phyloP scores from a whole-genome alignment of 805 yeast genomes.

The Pichia scutulata region DNA sequence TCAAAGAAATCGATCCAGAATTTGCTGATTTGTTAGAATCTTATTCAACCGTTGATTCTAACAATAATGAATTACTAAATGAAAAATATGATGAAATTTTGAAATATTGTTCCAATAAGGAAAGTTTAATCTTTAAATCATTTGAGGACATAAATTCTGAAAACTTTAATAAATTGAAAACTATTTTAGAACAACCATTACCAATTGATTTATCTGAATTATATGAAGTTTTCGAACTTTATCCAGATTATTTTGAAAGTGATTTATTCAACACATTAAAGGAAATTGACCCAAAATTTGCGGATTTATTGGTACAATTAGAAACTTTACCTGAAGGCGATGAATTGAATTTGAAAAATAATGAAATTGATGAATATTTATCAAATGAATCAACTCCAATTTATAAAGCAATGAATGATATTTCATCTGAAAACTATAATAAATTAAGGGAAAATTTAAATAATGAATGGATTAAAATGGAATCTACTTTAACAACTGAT shows the following conservation, averaged over 20 bases:
- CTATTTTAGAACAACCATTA: constrained; percentile 18
- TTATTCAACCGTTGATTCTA: constrained; percentile 17
- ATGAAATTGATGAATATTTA: constrained; percentile 16
- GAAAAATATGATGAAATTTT: constrained; percentile 14
- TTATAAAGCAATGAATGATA: constrained; percentile 19
- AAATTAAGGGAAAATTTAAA: constrained; percentile 13
- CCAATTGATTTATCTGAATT: constrained; percentile 22
- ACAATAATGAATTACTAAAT: constrained; percentile 15
- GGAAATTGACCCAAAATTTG: constrained; percentile 20
- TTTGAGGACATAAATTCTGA: constrained; percentile 18
- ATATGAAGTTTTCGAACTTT: constrained; percentile 20
- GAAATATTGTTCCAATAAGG: constrained; percentile 16
- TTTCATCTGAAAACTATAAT: constrained; percentile 12
- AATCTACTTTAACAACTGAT: constrained; percentile 16
- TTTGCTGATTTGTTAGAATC: constrained; percentile 18
- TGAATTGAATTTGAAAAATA: constrained; percentile 15
- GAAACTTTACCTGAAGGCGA: constrained; percentile 21
- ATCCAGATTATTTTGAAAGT: constrained; percentile 18
- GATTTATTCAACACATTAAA: constrained; percentile 13
- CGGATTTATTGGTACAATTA: constrained; percentile 14
- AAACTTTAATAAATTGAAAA: constrained; percentile 15
- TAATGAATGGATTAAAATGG: constrained; percentile 17
- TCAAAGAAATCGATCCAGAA: constrained; percentile 19
- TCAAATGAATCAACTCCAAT: constrained; percentile 15
- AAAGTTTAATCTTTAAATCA: constrained; percentile 16